These are phyloP conservation scores for Sporothrix euskadiensis DNA, from an alignment of 2,329 filamentous ascomycete genomes.

Conservation along the genomic window DNA sequence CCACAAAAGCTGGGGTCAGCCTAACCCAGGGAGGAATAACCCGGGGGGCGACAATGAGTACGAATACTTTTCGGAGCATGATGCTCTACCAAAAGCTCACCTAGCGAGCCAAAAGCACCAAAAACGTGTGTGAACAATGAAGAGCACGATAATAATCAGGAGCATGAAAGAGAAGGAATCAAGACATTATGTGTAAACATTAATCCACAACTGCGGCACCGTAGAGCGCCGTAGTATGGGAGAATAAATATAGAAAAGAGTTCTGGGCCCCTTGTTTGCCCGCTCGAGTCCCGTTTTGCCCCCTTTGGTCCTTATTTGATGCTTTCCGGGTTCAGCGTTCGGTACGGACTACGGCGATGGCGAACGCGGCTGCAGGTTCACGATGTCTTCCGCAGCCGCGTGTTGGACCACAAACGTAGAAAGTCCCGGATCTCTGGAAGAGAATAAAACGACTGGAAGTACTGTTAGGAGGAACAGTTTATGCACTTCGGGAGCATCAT, in stretches of 20 bases:
- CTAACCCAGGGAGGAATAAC: slow-evolving; percentile 29
- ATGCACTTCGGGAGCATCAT: too few relatives aligned
- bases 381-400: background rate
- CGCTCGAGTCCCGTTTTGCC: background rate
- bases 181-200: background rate
- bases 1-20: slow-evolving; percentile 29
- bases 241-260: too few relatives aligned
- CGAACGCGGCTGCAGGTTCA: slow-evolving; percentile 8
- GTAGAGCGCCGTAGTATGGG: background rate
- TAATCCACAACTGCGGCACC: slow-evolving; percentile 7
- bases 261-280: slow-evolving; percentile 1
- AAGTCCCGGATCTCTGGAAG: background rate
- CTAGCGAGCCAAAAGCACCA: background rate
- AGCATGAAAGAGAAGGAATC: background rate
- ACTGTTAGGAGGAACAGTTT: background rate
- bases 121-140: slow-evolving; percentile 10
- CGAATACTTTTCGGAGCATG: slow-evolving; percentile 31
- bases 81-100: background rate
- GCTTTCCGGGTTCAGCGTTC: background rate
- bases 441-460: too few relatives aligned
- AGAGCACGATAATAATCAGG: slow-evolving; percentile 15
- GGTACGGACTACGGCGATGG: slow-evolving; percentile 8
- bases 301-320: background rate
- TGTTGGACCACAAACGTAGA: background rate
- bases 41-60: slow-evolving; percentile 22